These are phyloP conservation scores for Candida smagusa DNA, from an alignment of 1,139 yeast species.

Conservation along the genomic window DNA sequence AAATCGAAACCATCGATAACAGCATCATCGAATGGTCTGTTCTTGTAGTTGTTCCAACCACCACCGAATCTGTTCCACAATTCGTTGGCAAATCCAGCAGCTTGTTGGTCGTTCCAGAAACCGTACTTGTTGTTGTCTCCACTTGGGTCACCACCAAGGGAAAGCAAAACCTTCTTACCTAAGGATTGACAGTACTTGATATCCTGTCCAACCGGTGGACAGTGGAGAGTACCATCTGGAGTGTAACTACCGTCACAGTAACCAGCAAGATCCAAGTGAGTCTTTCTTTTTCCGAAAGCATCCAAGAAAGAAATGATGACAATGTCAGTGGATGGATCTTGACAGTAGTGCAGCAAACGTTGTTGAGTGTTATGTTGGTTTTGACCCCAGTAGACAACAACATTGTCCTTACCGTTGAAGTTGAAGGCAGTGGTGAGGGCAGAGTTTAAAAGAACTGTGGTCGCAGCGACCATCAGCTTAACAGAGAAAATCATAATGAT, in stretches of 20 bases:
- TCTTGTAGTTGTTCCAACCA: constrained; percentile 10
- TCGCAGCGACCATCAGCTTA: not conserved
- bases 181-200: constrained; percentile 14
- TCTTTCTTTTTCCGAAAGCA: constrained; percentile 28
- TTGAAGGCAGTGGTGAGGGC: constrained; percentile 1
- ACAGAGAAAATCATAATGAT: not conserved
- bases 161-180: constrained; percentile 16
- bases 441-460: not conserved
- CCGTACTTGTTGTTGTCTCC: constrained; percentile 16
- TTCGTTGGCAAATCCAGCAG: constrained; percentile 11
- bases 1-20: constrained; percentile 19
- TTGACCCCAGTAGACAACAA: constrained; percentile 21
- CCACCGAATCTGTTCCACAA: constrained; percentile 18
- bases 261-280: constrained; percentile 14
- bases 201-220: constrained; percentile 14
- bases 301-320: constrained; percentile 15
- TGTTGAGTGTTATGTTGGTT: constrained; percentile 15
- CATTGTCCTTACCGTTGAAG: constrained; percentile 2
- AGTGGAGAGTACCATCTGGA: constrained; percentile 16
- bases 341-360: constrained; percentile 13
- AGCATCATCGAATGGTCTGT: constrained; percentile 17
- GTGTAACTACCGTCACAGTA: constrained; percentile 13
- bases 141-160: constrained; percentile 17
- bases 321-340: constrained; percentile 11
- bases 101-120: constrained; percentile 12